These are phyloP conservation scores for Nematocida homosporus DNA, from an alignment of 371 early-diverging fungal genomes.

Conservation along the genomic window DNA sequence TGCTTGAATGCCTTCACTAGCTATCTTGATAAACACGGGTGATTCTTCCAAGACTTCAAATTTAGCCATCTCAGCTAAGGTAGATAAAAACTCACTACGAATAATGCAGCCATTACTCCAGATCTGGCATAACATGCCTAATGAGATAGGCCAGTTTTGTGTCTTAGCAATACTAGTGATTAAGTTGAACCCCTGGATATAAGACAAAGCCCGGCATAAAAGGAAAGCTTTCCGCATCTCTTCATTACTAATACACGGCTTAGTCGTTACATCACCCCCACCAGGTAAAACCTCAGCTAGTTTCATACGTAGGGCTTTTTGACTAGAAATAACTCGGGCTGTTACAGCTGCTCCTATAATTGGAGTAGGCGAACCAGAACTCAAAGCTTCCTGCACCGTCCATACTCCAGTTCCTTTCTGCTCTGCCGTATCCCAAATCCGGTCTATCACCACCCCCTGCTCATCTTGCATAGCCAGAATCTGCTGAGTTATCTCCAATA, in stretches of 20 bases:
- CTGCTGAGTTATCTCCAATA: conserved; percentile 86
- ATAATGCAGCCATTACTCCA: conserved; percentile 99
- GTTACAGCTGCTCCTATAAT: conserved; percentile 93
- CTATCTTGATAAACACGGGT: conserved; percentile 83
- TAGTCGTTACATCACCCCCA: not conserved
- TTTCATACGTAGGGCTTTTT: conserved; percentile 80
- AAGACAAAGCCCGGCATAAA: conserved; percentile 89
- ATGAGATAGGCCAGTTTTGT: conserved; percentile 85
- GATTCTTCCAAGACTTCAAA: not conserved
- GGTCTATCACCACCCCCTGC: conserved; percentile 78
- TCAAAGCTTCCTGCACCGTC: conserved; percentile 87
- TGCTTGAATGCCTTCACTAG: conserved; percentile 79
- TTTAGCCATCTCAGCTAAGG: conserved; percentile 8
- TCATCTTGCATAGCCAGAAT: conserved; percentile 82
- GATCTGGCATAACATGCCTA: conserved; percentile 87
- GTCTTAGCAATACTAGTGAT: conserved; percentile 85
- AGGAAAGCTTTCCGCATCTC: conserved; percentile 79
- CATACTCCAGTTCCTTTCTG: conserved; percentile 97
- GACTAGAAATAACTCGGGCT: conserved; percentile 83
- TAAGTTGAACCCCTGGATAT: conserved; percentile 96
- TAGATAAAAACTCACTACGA: conserved; percentile 68
- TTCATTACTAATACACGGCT: conserved; percentile 70
- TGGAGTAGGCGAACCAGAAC: conserved; percentile 83
- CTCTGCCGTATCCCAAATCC: conserved; percentile 89
- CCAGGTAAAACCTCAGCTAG: not conserved